Base-by-base conservation (phyloP, 331 rosid genomes). In the Prunus yedoensis region DNA sequence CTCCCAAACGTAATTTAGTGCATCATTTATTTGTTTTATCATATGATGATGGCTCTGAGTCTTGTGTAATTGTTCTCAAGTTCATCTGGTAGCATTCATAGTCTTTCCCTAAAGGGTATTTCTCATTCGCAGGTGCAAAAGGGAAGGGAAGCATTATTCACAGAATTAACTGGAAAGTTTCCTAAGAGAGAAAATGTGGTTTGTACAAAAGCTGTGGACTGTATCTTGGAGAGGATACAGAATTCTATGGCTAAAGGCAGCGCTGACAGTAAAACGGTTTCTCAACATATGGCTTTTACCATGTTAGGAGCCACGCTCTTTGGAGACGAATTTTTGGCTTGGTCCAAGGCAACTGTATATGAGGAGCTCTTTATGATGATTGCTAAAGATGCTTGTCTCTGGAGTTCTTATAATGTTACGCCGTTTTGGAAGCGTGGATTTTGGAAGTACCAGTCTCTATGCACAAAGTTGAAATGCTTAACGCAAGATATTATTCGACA, bases 301-400 rank as follows among this genome's bases (percentile, higher is more conserved):
- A 77, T 93, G 65, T 74, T 93, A 83, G 96, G 96, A 63, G 75
- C 86, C 57, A 85, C 88, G 23, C 85, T 90, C 75, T 87, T 90
- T 76, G 98, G 96, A 82, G 90, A 90, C 71, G 85, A 86, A 25
- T 90, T 89, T 85, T 79, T 89, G 74, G 87, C 81, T 70, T 90
- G 90, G 81, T 87, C 96, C 16, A 81, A 93, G 82, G 98, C 94
- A 79, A 79, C 84, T 57, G 67, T 76, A 53, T 93, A 87, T 56
- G 98, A 90, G 88, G 98, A 89, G 81, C 84, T 93, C 73, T 87
- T 93, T 50, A 89, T 87, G 93, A 89, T 53, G 88, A 79, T 93
- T 61, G 88, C 93, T 45, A 93, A 89, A 77, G 96, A 90, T 76
- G 93, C 95, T 67, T 83, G 86, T 73, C 83, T 87, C 60, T 93